Evolutionary conservation across 768 basidiomycete species (phyloP).

Genomic region (Termitomyces sp.): DNA sequence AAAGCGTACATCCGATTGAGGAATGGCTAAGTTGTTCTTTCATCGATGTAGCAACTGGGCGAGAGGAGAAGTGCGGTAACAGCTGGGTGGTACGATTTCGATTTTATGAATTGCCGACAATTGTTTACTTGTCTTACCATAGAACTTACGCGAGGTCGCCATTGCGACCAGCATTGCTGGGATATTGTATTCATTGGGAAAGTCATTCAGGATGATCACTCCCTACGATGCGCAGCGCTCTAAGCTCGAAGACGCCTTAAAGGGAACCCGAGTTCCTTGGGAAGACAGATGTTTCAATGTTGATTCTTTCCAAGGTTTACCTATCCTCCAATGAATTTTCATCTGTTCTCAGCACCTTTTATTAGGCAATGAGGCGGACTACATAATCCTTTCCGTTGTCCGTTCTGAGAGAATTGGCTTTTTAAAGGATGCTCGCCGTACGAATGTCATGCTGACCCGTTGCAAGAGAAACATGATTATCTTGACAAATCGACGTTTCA

Average conservation of each 20-base stretch:
- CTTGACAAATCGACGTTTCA: conserved; percentile 50
- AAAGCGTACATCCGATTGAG: conserved; percentile 40
- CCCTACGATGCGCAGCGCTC: conserved; percentile 72
- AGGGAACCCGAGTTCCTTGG: conserved; percentile 44
- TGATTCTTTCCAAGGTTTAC: conserved; percentile 71
- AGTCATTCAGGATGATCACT: conserved; percentile 60
- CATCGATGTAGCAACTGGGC: conserved; percentile 42
- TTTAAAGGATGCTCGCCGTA: conserved; percentile 50
- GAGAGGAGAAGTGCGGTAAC: conserved; percentile 26
- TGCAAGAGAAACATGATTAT: conserved; percentile 71
- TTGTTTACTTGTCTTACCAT: conserved; percentile 1
- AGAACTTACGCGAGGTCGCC: conserved; percentile 55
- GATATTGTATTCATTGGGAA: conserved; percentile 34
- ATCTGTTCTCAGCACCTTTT: neutral
- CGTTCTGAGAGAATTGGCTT: conserved; percentile 64
- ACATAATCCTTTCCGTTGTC: conserved; percentile 71
- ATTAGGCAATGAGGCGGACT: conserved; percentile 71
- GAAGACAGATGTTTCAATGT: conserved; percentile 70
- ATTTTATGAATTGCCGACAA: neutral
- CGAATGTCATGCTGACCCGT: conserved; percentile 75
- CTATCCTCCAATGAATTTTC: conserved; percentile 5
- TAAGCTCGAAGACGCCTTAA: conserved; percentile 46
- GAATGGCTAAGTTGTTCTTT: conserved; percentile 47
- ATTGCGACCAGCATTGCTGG: conserved; percentile 33
- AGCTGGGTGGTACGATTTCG: conserved; percentile 35